Evolutionary conservation across 768 basidiomycete genomes (phyloP), one percentile per base, ranked within the genome.

Genomic region (Ramaria sp.): DNA sequence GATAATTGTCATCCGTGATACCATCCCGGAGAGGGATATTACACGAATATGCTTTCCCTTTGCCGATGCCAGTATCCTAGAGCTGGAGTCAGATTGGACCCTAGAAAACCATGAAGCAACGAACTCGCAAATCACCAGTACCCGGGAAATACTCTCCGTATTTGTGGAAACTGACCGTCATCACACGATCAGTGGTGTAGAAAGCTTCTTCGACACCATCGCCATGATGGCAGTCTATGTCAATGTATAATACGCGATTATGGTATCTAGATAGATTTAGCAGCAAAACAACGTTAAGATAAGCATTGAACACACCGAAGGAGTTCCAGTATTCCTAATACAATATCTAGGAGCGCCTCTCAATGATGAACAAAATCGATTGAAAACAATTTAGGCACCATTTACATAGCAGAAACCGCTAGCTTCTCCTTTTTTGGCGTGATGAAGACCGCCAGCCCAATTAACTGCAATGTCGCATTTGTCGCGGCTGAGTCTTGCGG

Each of bases 151-250:
- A 99, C 68, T 99, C 96, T 32, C 96, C 96, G 60, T 97, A 99
- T 68, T 98, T 97, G 67, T 99, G 96, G 70, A 98, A 96, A 61
- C 89, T 93, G 63, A 84, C 84, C 0, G 95, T 98, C 96, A 98
- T 98, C 55, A 99, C 96, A 42, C 96, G 78, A 66, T 99, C 95
- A 20, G 96, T 98, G 3, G 93, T 94, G 68, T 98, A 99, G 67
- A 99, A 99, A 0, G 96, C 96, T 69, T 99, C 96, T 66, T 99
- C 96, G 22, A 99, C 96, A 41, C 96, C 96, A 67, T 99, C 96
- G 15, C 96, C 96, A 58, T 99, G 96, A 65, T 99, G 96, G 1
- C 96, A 90, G 65, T 99, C 96, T 56, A 99, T 94, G 65, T 99
- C 96, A 61, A 99, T 93, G 69, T 99, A 99, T 20, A 99, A 75